Base-by-base conservation (phyloP, 73 alveolate species). In the Paramecium sonneborni region DNA sequence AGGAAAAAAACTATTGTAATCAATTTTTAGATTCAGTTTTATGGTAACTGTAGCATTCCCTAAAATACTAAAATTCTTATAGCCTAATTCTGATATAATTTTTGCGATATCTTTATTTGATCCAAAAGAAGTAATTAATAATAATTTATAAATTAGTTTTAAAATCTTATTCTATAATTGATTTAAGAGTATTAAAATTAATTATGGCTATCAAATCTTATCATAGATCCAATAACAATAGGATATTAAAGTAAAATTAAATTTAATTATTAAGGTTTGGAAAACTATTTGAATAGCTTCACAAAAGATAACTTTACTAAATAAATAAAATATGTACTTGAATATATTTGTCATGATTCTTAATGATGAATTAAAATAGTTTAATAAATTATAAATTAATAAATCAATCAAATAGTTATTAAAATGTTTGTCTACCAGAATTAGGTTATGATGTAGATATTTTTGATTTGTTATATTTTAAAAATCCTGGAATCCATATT, bases 401-500 rank as follows among this genome's bases (percentile, higher is more conserved):
- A n/a, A n/a, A 46, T 46, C 57, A 46, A 52, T 52, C 68, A 52
- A n/a, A 0, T 52, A 52, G 32, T 52, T n/a, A 52, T 52, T 52
- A 52, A 52, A 18, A 52, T n/a, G 68, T 52, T 52, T 52, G 18
- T 52, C 68, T 52, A 18, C 68, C 68, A 52, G 68, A 52, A 52
- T 52, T 52, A 0, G 68, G 68, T 21, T 52, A 52, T n/a, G 68
- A 52, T 52, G 5, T 15, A 8, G 12, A 52, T 11, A 52, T 18
- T 9, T 52, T 52, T 1, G 68, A 52, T 39, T 74, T 74, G 1
- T 74, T 39, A 23, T 30, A 62, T 74, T 79, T 79, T 28, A 23
- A 68, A 76, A 57, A 62, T 23, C 76, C 72, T 8, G 74, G 76
- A 21, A 88, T 82, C 94, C 94, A 88, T 24, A 69, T 57, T 23